Base-by-base conservation (phyloP, 441 rosid species). In the Gossypium trilobum region DNA sequence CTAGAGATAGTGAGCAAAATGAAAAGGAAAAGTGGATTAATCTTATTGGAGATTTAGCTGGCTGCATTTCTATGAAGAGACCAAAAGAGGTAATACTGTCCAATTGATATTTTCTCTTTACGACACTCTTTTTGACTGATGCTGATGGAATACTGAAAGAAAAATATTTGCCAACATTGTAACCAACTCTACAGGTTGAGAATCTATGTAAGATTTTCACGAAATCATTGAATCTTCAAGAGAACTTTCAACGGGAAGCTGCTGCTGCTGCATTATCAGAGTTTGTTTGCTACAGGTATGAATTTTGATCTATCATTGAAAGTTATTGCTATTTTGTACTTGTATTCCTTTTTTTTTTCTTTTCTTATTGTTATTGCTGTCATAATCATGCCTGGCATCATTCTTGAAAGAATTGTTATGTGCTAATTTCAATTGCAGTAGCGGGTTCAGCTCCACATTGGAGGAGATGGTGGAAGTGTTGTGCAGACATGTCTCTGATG, bases 201-300 rank as follows among this genome's bases (percentile, higher is more conserved):
- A 83, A 76, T 78, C 89, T 95, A 65, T 87, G 97, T 79, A 66
- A 82, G 71, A 91, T 88, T 82, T 84, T 95, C 76, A 92, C 96
- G n/a, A 88, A 85, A 78, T 85, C 96, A 74, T 82, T 95, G 63
- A 89, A 84, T 76, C 89, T 89, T 44, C 82, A 84, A 68, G 89
- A 89, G 81, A 88, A 83, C 59, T 88, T 85, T 82, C 97, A 89
- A 78, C 87, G 94, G 82, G 98, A 95, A 87, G 97, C 98, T 79
- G 97, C 99, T 63, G 98, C 98, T 29, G 99, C 96, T 19, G 98
- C 99, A 70, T 78, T 95, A 72, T 95, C 99, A 33, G 99, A 92
- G 87, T 92, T 95, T 80, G 87, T 92, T 66, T 86, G 87, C 73
- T 87, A 91, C 80, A 91, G 99, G 99, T 95, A 88, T 69, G 71